Evolutionary conservation across 306 rosid species (phyloP), one percentile per base, ranked within the genome.

Genomic region (Begonia masoniana): DNA sequence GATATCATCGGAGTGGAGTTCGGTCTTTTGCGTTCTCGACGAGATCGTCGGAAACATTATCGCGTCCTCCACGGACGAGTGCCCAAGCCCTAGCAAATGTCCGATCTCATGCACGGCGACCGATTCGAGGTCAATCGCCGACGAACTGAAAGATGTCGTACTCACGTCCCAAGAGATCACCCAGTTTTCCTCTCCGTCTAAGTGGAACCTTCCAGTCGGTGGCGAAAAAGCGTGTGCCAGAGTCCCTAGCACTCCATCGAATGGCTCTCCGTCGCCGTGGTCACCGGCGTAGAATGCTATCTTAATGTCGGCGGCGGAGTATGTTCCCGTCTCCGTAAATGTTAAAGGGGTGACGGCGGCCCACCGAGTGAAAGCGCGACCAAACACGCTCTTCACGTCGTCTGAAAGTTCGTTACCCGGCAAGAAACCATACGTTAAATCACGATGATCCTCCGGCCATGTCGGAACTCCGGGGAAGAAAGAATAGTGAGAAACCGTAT

Each of bases 101-200:
- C 97, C 97, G 0, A 91, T 85, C 72, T 91, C 97, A 55, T 91
- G 97, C 7, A 91, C 94, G 13, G 94, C 96, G 15, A 85, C 96
- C 0, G 94, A 85, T 41, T 91, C 97, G 7, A 91, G 43, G 31
- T 85, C 96, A 50, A 85, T 61, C 19, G 97, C 87, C 4, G 81
- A 56, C 15, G 70, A 9, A 8, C 63, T 6, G 5, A 45, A 11
- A 10, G 78, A 3, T 6, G 85, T 62, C 43, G 56, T 11, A 43
- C 71, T 63, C 12, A 80, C 58, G 56, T 89, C 97, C 0, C 94
- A 87, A 43, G 63, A 4, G 1, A 72, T 66, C 21, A 89, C 87
- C 97, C 97, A 89, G 21, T 63, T 74, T 70, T 89, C 97, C 1
- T 43, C 78, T 0, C 12, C 47, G 58, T 89, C 97, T 12, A 89